Percentiles rank a stretch among this genome's conserved stretches.
Conservation (phyloP, 495 filamentous ascomycete species). For the Penicillium verhagenii region DNA sequence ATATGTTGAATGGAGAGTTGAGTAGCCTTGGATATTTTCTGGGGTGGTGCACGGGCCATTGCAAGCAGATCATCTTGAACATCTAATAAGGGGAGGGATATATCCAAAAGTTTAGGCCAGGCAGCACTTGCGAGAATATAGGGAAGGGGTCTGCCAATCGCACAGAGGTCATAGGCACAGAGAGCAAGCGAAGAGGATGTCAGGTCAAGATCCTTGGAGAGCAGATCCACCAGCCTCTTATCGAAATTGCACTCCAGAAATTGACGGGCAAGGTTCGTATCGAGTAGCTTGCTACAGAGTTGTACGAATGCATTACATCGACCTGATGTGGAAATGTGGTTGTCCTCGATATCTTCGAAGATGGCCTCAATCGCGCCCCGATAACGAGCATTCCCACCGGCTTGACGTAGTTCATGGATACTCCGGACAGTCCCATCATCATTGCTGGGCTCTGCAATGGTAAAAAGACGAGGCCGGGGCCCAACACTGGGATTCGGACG, state of each 20-base stretch:
- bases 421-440: conserved; percentile 65
- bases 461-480: conserved; percentile 16
- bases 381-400: conserved; percentile 81
- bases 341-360: conserved; percentile 75
- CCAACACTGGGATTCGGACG: conserved; percentile 5
- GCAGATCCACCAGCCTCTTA: conserved; percentile 55
- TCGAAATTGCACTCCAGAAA: conserved; percentile 77
- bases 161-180: conserved; percentile 33
- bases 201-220: conserved; percentile 29
- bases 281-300: conserved; percentile 68
- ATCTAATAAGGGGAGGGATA: conserved; percentile 25
- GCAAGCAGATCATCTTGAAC: conserved; percentile 27
- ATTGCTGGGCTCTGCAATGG: conserved; percentile 50
- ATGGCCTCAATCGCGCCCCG: conserved; percentile 77
- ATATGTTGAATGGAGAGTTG: conserved; percentile 32
- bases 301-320: conserved; percentile 60
- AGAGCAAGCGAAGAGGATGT: conserved; percentile 31
- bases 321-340: conserved; percentile 44
- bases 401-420: conserved; percentile 86
- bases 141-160: conserved; percentile 23
- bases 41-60: conserved; percentile 14
- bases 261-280: conserved; percentile 63
- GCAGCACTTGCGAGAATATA: conserved; percentile 25
- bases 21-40: conserved; percentile 28
- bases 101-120: conserved; percentile 36